Conservation (phyloP, 768 basidiomycete species). For the Trametes villosa region DNA sequence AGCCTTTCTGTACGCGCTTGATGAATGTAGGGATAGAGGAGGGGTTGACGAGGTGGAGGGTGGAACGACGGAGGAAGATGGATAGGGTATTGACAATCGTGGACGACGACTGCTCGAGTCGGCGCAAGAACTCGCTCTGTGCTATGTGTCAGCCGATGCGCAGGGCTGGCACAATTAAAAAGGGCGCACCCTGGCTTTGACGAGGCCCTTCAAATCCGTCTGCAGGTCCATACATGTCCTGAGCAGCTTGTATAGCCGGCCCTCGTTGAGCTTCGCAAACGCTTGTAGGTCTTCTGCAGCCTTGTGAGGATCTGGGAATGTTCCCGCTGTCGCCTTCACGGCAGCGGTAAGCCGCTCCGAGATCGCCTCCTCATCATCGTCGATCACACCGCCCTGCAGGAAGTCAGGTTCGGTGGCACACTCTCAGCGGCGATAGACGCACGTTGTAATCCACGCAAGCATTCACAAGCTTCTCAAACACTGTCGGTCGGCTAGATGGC, state of each 20-base stretch:
- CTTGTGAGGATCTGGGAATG: constrained; percentile 73
- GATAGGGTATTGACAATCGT: constrained; percentile 69
- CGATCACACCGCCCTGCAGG: constrained; percentile 84
- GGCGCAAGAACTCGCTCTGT: constrained; percentile 78
- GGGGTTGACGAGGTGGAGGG: constrained; percentile 77
- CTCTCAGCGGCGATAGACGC: constrained; percentile 34
- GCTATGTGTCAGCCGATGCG: constrained; percentile 39
- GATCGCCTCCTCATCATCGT: constrained; percentile 74
- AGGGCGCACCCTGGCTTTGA: constrained; percentile 71
- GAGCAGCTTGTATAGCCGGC: constrained; percentile 81
- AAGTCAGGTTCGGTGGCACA: not conserved
- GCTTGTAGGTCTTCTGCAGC: constrained; percentile 75
- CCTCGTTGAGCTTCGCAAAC: constrained; percentile 89
- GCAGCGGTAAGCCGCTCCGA: constrained; percentile 56
- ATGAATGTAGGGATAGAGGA: constrained; percentile 85
- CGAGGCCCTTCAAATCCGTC: constrained; percentile 76
- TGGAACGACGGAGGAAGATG: constrained; percentile 68
- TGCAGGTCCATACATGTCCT: constrained; percentile 83
- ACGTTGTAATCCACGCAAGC: constrained; percentile 86
- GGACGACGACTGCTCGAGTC: constrained; percentile 72
- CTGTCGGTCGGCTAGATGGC: constrained; percentile 55
- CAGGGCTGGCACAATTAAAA: not conserved
- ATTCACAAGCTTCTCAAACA: constrained; percentile 72
- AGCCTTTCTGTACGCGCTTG: constrained; percentile 60
- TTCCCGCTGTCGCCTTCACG: constrained; percentile 66